Evolutionary conservation across 768 basidiomycete species (phyloP).

Genomic region (Calocera viscosa): DNA sequence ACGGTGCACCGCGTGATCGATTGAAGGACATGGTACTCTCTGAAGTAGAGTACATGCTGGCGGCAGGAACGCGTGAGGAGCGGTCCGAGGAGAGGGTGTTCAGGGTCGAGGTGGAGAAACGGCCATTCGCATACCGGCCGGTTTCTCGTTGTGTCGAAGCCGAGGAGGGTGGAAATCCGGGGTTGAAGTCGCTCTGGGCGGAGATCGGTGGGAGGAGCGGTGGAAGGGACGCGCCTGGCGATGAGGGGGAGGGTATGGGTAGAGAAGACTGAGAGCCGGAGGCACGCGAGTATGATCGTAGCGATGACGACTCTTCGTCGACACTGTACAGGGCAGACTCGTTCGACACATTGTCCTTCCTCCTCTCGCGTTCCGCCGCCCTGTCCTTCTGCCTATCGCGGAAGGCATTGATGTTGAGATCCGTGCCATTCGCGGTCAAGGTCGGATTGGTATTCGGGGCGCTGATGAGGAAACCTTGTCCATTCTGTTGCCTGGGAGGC

Average conservation of each 20-base stretch:
- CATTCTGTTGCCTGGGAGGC: conserved; percentile 32
- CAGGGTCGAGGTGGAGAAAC: background rate
- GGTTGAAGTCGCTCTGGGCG: conserved; percentile 7
- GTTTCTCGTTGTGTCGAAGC: background rate
- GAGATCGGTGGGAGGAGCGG: conserved; percentile 10
- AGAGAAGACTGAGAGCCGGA: conserved; percentile 8
- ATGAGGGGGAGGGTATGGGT: conserved; percentile 11
- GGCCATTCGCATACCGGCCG: background rate
- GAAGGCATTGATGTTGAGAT: conserved; percentile 50
- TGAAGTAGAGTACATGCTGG: background rate
- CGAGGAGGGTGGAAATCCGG: background rate
- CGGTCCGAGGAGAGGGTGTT: conserved; percentile 5
- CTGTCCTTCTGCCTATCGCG: conserved; percentile 2
- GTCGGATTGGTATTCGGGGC: conserved; percentile 76
- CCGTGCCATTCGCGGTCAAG: conserved; percentile 57
- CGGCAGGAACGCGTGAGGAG: background rate
- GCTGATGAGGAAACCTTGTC: conserved; percentile 38
- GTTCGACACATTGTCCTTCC: conserved; percentile 1
- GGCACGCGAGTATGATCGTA: background rate
- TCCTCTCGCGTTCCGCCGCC: conserved; percentile 2
- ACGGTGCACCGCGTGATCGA: conserved; percentile 10
- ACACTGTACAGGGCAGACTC: conserved; percentile 10
- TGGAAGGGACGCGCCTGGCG: conserved; percentile 6
- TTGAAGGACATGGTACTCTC: conserved; percentile 9
- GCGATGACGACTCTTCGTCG: background rate